phyloP scores from a whole-genome alignment of 2,329 filamentous ascomycete species.

The Immersiporthe knoxdaviesiana region DNA sequence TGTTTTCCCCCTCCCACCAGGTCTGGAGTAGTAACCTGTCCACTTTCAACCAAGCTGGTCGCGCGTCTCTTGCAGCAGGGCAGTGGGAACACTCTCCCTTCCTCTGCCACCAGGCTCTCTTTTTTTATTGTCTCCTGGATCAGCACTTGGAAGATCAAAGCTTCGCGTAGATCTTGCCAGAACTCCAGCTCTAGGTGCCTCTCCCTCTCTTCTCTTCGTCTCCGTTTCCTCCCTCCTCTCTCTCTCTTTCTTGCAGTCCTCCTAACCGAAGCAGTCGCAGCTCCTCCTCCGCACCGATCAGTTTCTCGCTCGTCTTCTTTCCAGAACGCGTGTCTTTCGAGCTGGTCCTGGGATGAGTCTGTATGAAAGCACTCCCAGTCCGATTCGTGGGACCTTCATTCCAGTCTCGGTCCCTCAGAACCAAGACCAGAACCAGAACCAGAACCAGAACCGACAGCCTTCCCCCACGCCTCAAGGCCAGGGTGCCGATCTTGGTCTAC shows the following conservation, averaged over 20 bases:
- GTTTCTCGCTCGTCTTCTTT: not conserved
- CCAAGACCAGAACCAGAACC: constrained; percentile 30
- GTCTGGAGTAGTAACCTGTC: not conserved
- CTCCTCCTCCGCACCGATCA: not conserved
- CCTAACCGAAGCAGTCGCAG: not conserved
- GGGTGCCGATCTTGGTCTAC: constrained; percentile 44
- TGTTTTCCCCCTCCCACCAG: not conserved
- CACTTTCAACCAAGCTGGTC: not conserved
- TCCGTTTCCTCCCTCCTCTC: not conserved
- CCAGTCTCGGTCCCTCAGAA: constrained; percentile 37
- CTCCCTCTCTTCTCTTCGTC: not conserved
- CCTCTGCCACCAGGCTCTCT: not conserved
- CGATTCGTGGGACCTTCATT: constrained; percentile 45
- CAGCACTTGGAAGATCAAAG: not conserved
- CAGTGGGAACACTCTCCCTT: not conserved
- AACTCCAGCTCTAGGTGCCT: not conserved
- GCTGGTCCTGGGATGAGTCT: constrained; percentile 25
- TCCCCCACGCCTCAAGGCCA: constrained; percentile 43
- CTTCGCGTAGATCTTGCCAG: not conserved
- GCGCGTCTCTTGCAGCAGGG: not conserved
- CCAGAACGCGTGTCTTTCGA: not conserved
- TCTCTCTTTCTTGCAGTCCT: not conserved
- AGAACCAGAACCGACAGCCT: constrained; percentile 20
- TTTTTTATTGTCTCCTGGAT: not conserved
- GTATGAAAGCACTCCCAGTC: constrained; percentile 31